These are phyloP conservation scores for Pythium monospermum DNA, from an alignment of 352 stramenopile genomes.

Conservation along the genomic window DNA sequence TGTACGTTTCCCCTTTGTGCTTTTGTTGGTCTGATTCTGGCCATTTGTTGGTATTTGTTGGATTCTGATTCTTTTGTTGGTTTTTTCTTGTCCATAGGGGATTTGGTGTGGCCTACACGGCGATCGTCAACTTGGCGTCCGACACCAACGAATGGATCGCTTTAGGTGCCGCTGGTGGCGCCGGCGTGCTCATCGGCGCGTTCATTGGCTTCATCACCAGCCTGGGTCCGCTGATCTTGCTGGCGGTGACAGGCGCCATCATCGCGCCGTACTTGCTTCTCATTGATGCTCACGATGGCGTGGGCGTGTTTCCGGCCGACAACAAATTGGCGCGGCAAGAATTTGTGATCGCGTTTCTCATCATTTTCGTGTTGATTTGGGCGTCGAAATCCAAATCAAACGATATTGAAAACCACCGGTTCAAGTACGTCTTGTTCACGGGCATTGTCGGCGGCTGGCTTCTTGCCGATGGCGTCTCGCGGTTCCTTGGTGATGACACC, in stretches of 20 bases:
- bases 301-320: constrained; percentile 59
- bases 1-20: constrained; percentile 47
- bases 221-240: constrained; percentile 62
- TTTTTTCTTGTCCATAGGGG: constrained; percentile 35
- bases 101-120: constrained; percentile 64
- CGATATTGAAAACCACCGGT: constrained; percentile 84
- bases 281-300: constrained; percentile 64
- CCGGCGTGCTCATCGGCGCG: constrained; percentile 54
- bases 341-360: constrained; percentile 84
- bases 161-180: constrained; percentile 51
- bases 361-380: constrained; percentile 85
- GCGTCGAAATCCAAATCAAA: constrained; percentile 68
- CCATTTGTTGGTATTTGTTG: constrained; percentile 1
- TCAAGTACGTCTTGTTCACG: constrained; percentile 87
- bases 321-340: constrained; percentile 81
- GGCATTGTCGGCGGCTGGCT: constrained; percentile 71
- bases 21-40: not conserved
- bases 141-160: constrained; percentile 77
- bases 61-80: not conserved
- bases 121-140: constrained; percentile 46
- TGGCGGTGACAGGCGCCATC: constrained; percentile 61
- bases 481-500: constrained; percentile 54
- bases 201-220: constrained; percentile 75
- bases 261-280: constrained; percentile 72
- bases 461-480: constrained; percentile 62